Conservation (phyloP, 352 stramenopile species). For the Globisporangium viniferum region DNA sequence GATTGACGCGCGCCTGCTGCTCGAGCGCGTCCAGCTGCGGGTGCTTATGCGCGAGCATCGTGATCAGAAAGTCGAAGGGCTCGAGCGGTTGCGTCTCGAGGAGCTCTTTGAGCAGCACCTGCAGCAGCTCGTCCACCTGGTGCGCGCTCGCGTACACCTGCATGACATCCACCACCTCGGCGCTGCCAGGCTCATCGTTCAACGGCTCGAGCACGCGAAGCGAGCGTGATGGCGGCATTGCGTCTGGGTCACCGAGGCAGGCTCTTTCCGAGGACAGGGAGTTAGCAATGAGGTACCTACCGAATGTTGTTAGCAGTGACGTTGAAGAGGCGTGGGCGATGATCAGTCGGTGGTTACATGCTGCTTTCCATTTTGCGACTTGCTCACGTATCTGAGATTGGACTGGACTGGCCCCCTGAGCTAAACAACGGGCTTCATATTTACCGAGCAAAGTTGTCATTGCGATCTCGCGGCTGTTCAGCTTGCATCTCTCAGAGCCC, state of each 20-base stretch:
- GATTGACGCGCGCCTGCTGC: conserved; percentile 30
- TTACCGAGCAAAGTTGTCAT: neutral
- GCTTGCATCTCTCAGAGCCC: neutral
- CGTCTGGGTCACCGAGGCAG: neutral
- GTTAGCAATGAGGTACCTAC: neutral
- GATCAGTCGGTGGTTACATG: conserved; percentile 2
- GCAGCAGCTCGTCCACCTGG: conserved; percentile 61
- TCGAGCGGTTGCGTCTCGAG: conserved; percentile 65
- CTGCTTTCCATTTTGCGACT: neutral
- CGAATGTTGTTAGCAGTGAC: neutral
- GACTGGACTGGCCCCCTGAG: too few relatives aligned
- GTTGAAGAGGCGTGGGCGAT: neutral
- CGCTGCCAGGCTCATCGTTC: conserved; percentile 22
- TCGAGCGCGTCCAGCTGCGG: conserved; percentile 52
- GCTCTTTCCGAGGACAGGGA: too few relatives aligned
- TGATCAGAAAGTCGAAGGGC: conserved; percentile 64
- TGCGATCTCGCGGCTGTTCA: neutral
- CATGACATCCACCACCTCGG: conserved; percentile 55
- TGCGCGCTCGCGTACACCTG: conserved; percentile 52
- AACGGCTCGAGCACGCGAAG: conserved; percentile 29
- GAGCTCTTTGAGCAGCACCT: conserved; percentile 51
- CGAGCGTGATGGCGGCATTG: conserved; percentile 31
- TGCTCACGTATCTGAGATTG: neutral
- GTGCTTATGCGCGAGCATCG: conserved; percentile 43
- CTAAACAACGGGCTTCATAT: too few relatives aligned